These are phyloP conservation scores for Notholithocarpus densiflorus DNA, from an alignment of 306 rosid genomes.

Conservation along the genomic window DNA sequence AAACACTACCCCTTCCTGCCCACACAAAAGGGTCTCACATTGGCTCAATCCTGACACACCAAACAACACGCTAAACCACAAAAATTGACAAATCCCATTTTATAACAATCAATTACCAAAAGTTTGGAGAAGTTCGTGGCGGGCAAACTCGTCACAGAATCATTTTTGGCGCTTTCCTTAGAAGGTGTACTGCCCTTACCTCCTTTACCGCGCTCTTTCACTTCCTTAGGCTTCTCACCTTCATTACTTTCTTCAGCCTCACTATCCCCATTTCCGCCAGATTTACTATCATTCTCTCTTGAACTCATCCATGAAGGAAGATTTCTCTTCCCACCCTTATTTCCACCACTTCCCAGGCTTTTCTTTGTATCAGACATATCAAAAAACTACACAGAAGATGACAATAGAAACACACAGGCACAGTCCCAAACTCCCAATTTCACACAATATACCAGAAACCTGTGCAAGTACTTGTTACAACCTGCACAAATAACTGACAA, in stretches of 20 bases:
- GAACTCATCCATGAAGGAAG: slow-evolving; percentile 71
- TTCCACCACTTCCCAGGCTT: slow-evolving; percentile 17
- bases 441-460: neutral
- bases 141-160: slow-evolving; percentile 33
- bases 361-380: slow-evolving; percentile 49
- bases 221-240: slow-evolving; percentile 29
- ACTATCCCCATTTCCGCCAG: slow-evolving; percentile 32
- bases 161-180: slow-evolving; percentile 24
- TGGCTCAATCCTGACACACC: slow-evolving; percentile 10
- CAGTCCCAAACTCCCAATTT: slow-evolving; percentile 9
- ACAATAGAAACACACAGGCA: slow-evolving; percentile 12
- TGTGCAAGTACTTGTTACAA: neutral
- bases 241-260: slow-evolving; percentile 32
- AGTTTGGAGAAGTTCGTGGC: slow-evolving; percentile 50
- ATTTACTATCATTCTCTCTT: slow-evolving; percentile 30
- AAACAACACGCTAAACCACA: slow-evolving; percentile 1
- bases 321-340: slow-evolving; percentile 45
- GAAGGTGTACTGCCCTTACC: neutral
- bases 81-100: slow-evolving; percentile 1
- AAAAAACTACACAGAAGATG: neutral
- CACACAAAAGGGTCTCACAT: slow-evolving; percentile 14
- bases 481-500: neutral
- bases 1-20: slow-evolving; percentile 90
- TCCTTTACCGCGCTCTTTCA: slow-evolving; percentile 22
- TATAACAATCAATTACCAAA: slow-evolving; percentile 43